These are phyloP conservation scores for Syncephalastrum contaminatum DNA, from an alignment of 371 early-diverging fungal species.

Conservation along the genomic window DNA sequence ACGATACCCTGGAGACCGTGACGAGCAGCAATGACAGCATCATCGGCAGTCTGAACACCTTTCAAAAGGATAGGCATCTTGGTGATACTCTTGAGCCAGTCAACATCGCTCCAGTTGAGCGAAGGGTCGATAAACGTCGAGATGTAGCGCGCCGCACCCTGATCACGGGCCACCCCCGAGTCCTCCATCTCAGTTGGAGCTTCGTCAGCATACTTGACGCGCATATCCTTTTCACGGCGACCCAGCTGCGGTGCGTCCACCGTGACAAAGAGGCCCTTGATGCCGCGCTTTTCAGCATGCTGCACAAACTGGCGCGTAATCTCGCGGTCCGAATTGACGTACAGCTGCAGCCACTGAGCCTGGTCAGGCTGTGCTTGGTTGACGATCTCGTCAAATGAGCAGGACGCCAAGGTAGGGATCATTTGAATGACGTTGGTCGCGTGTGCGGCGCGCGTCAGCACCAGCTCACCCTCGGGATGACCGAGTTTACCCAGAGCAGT, in stretches of 20 bases:
- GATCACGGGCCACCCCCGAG: slow-evolving; percentile 29
- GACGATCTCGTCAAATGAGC: slow-evolving; percentile 61
- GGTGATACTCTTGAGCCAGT: slow-evolving; percentile 82
- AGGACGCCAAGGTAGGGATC: slow-evolving; percentile 77
- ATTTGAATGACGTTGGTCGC: slow-evolving; percentile 51
- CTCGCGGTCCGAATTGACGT: slow-evolving; percentile 82
- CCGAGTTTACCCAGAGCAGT: slow-evolving; percentile 72
- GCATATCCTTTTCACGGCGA: slow-evolving; percentile 85
- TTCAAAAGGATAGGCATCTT: slow-evolving; percentile 86
- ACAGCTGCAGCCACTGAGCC: slow-evolving; percentile 84
- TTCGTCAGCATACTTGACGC: slow-evolving; percentile 55
- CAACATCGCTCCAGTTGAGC: slow-evolving; percentile 82
- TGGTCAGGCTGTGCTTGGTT: slow-evolving; percentile 38
- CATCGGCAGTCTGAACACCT: slow-evolving; percentile 87
- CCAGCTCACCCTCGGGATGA: slow-evolving; percentile 75
- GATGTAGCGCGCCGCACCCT: slow-evolving; percentile 76
- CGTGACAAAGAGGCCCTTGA: slow-evolving; percentile 83
- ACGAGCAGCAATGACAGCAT: slow-evolving; percentile 83
- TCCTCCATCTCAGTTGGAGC: slow-evolving; percentile 28
- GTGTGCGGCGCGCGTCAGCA: slow-evolving; percentile 60
- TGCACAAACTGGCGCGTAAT: slow-evolving; percentile 69
- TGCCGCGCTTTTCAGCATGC: slow-evolving; percentile 79
- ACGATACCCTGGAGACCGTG: slow-evolving; percentile 79
- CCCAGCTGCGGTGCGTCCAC: slow-evolving; percentile 92
- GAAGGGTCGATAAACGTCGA: slow-evolving; percentile 72